These are phyloP conservation scores for Rhododendron simsii DNA, from an alignment of 148 eudicot species.

Conservation along the genomic window DNA sequence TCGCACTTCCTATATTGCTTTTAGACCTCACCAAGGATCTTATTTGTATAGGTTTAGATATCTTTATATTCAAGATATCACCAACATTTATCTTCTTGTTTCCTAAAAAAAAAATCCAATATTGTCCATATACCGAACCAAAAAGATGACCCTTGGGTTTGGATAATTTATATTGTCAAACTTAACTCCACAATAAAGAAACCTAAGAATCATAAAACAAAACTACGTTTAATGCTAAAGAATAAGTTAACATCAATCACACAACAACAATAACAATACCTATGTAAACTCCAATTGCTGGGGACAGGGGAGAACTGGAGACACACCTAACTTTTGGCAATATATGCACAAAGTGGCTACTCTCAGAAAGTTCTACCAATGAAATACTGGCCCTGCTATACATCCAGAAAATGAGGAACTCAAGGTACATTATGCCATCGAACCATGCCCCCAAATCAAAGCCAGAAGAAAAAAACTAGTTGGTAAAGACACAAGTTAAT, in stretches of 20 bases:
- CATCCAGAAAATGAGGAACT: neutral
- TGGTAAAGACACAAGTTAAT: neutral
- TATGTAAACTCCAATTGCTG: neutral
- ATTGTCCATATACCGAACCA: neutral
- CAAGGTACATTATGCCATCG: neutral
- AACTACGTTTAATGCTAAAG: neutral
- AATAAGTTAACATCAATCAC: neutral
- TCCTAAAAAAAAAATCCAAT: neutral
- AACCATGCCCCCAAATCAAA: neutral
- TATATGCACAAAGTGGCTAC: neutral
- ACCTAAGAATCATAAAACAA: neutral
- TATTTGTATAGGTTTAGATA: neutral
- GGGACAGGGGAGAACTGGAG: neutral
- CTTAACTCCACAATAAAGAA: neutral
- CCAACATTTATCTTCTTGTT: neutral
- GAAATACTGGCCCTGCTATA: neutral
- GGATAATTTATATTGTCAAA: neutral
- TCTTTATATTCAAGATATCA: neutral
- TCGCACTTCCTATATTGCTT: neutral
- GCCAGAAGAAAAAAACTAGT: neutral
- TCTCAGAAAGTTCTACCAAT: neutral
- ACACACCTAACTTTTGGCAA: neutral
- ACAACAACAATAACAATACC: neutral
- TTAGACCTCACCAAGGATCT: neutral
- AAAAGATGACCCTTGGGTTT: neutral